Conservation (phyloP, 179 eudicot species). For the Spinacia oleracea region DNA sequence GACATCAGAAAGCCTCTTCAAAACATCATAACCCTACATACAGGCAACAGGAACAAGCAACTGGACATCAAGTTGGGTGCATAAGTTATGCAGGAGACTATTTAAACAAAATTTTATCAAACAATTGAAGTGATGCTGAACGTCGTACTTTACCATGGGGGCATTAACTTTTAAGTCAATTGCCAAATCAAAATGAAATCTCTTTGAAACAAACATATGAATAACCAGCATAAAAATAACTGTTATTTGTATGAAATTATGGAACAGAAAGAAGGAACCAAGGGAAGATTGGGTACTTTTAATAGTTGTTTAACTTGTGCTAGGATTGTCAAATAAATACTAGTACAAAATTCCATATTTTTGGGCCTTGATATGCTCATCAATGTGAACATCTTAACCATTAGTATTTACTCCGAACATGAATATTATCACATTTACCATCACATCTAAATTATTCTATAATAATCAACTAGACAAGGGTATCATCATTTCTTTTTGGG, state of each 20-base stretch:
- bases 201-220: background rate
- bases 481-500: background rate
- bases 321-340: background rate
- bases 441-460: background rate
- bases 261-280: background rate
- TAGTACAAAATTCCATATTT: background rate
- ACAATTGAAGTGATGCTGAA: background rate
- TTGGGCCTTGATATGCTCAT: background rate
- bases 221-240: background rate
- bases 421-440: background rate
- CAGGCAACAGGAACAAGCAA: slow-evolving; percentile 15
- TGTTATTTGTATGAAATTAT: background rate
- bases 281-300: slow-evolving; percentile 1
- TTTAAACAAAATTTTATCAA: background rate
- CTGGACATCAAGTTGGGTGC: background rate
- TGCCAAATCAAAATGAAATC: slow-evolving; percentile 5
- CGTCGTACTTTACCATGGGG: background rate
- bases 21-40: slow-evolving; percentile 80
- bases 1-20: slow-evolving; percentile 88
- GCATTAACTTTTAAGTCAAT: background rate
- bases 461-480: background rate
- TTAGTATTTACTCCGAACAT: background rate
- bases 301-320: background rate
- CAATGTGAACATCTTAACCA: background rate
- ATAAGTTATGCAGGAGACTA: background rate